Evolutionary conservation across 202 grass and related monocot species (phyloP), one percentile per base, ranked within the genome.

Genomic region (Carex arenaria): DNA sequence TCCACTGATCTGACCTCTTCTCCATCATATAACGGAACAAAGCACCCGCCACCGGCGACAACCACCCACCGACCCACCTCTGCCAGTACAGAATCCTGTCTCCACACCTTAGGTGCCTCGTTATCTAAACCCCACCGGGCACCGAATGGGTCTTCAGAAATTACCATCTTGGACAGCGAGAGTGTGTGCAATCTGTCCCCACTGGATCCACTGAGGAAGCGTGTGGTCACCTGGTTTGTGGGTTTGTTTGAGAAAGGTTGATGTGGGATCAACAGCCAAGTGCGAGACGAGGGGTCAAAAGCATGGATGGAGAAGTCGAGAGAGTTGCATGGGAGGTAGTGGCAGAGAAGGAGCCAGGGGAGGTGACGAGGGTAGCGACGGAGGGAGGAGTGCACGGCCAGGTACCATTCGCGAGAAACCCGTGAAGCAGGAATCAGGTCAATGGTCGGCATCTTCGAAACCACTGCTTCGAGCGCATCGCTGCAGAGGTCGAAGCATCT

Each of bases 31-130:
- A 96, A 70, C 7, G 85, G 88, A 3, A 97, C 83, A 2, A 76
- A 12, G 79, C 88, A 89, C 73, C 90, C 88, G 34, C 94, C 92
- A 61, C 94, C 94, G 8, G 89, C 81, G 7, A 87, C 87, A 7
- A 94, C 88, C 56, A 97, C 55, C 78, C 85, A 89, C 66, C 45
- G 81, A 5, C 92, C 92, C 18, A 94, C 87, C 11, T 89, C 80
- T 18, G 92, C 94, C 43, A 94, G n/a, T 36, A 92, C 90, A n/a
- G 94, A 90, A 63, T 97, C 92, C 31, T 92, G 84, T 74, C 94
- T 92, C 94, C 94, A 93, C 72, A 88, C 87, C 67, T 32, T 36
- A 26, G 94, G 92, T 1, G 90, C 83, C 18, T 56, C 67, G 17
- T 85, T 10, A 17, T 81, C 54, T 53, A 87, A 72, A 80, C 64